Conservation (phyloP, 345 rosid species). For the Populus davidiana region DNA sequence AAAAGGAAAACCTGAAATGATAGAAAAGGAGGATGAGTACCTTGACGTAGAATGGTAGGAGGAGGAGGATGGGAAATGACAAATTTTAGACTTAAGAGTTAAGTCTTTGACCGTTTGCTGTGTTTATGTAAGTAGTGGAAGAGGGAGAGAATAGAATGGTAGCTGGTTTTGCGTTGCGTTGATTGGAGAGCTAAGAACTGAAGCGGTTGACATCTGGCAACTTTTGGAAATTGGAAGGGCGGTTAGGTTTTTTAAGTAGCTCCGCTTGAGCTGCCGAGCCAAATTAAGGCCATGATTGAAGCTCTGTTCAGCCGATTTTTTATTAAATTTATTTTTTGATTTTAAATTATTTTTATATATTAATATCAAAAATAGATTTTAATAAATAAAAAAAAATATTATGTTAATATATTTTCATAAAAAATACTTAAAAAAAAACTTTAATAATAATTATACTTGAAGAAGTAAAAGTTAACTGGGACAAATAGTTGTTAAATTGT, state of each 20-base stretch:
- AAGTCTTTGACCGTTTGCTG: neutral
- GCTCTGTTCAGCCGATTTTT: too few relatives aligned
- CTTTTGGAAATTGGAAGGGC: neutral
- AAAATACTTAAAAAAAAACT: too few relatives aligned
- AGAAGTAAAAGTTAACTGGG: too few relatives aligned
- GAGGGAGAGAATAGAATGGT: neutral
- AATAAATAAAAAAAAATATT: too few relatives aligned
- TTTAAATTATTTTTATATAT: too few relatives aligned
- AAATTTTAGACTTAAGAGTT: neutral
- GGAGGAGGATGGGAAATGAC: conserved; percentile 10
- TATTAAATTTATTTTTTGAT: too few relatives aligned
- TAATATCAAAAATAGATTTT: too few relatives aligned
- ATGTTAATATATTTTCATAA: too few relatives aligned
- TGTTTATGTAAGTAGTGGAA: neutral
- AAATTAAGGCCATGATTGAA: neutral
- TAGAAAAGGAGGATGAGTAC: neutral
- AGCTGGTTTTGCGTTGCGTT: neutral
- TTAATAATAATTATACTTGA: too few relatives aligned
- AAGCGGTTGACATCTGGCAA: neutral
- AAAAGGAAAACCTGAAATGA: neutral
- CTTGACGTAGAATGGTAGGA: conserved; percentile 11
- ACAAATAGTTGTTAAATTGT: too few relatives aligned
- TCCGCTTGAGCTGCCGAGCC: neutral
- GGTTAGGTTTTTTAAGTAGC: neutral
- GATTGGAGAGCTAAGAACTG: neutral